Evolutionary conservation across 192 early-diverging fungal genomes (phyloP).

Genomic region (Gryganskiella cystojenkinii): DNA sequence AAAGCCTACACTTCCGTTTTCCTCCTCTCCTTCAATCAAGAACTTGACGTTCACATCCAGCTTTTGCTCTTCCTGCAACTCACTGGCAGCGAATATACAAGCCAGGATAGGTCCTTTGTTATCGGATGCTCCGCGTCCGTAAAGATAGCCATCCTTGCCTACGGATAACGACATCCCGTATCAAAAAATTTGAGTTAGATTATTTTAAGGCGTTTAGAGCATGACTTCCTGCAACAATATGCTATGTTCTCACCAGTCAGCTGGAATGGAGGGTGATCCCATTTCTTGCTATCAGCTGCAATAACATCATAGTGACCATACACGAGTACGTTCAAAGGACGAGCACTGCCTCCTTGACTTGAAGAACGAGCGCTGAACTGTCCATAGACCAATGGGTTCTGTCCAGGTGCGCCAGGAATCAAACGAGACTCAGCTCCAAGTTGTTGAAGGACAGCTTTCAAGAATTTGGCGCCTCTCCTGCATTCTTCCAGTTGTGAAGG

Average conservation of each 20-base stretch:
- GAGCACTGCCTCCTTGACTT: not conserved
- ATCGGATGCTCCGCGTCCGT: conserved; percentile 83
- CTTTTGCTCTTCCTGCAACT: conserved; percentile 66
- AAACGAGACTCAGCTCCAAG: conserved; percentile 72
- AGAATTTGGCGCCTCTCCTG: conserved; percentile 75
- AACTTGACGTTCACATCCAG: conserved; percentile 76
- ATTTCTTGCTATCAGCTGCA: conserved; percentile 72
- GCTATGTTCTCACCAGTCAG: conserved; percentile 58
- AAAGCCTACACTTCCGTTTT: conserved; percentile 77
- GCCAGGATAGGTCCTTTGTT: conserved; percentile 85
- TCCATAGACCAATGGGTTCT: conserved; percentile 79
- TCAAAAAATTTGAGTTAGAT: not conserved
- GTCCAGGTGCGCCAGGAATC: conserved; percentile 67
- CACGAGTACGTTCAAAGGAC: conserved; percentile 63
- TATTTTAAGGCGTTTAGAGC: not conserved
- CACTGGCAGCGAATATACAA: conserved; percentile 76
- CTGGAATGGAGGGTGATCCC: conserved; percentile 74
- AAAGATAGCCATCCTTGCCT: conserved; percentile 77
- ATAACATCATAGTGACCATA: conserved; percentile 90
- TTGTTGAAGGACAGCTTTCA: conserved; percentile 72
- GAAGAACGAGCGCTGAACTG: conserved; percentile 36
- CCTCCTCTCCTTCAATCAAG: conserved; percentile 85
- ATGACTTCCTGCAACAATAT: no score
- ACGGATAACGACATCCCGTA: not conserved
- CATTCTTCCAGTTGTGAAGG: conserved; percentile 77